Evolutionary conservation across 2,329 filamentous ascomycete species (phyloP).

Genomic region (Neocatenulostroma microsporum): DNA sequence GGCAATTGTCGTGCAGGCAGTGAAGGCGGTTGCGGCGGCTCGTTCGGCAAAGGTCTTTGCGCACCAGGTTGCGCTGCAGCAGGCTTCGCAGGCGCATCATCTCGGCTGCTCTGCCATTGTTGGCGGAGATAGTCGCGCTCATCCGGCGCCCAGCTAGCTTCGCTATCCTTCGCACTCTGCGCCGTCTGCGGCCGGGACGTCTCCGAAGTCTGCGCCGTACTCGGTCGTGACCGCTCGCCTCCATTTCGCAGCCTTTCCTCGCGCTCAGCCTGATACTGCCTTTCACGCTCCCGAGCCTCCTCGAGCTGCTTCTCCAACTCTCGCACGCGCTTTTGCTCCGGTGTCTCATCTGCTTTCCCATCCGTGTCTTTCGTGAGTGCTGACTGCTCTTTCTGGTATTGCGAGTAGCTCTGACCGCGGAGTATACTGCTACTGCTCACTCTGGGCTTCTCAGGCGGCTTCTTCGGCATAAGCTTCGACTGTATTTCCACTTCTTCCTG

Average conservation of each 20-base stretch:
- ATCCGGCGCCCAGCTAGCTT: conserved; percentile 57
- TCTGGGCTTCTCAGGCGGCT: conserved; percentile 48
- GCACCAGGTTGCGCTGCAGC: conserved; percentile 20
- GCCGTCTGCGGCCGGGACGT: conserved; percentile 24
- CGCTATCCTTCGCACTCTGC: conserved; percentile 41
- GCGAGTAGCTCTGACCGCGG: conserved; percentile 75
- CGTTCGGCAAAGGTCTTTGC: conserved; percentile 17
- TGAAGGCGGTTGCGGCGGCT: conserved; percentile 9
- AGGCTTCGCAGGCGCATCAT: conserved; percentile 16
- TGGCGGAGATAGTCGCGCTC: conserved; percentile 58
- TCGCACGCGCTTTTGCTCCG: conserved; percentile 61
- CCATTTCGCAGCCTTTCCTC: conserved; percentile 42
- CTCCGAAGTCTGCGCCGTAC: conserved; percentile 18
- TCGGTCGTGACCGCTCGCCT: conserved; percentile 21
- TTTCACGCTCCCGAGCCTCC: conserved; percentile 59
- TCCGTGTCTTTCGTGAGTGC: conserved; percentile 30
- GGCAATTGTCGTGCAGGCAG: conserved; percentile 45
- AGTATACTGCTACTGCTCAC: conserved; percentile 46
- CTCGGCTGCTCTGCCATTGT: conserved; percentile 42
- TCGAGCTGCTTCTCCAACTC: conserved; percentile 71
- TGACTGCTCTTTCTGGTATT: conserved; percentile 68
- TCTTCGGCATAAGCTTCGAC: conserved; percentile 56
- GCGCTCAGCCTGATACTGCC: conserved; percentile 54
- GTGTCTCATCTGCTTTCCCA: conserved; percentile 33
- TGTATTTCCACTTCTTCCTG: conserved; percentile 68